Conservation (phyloP, 768 basidiomycete genomes). For the Kwoniella europaea region DNA sequence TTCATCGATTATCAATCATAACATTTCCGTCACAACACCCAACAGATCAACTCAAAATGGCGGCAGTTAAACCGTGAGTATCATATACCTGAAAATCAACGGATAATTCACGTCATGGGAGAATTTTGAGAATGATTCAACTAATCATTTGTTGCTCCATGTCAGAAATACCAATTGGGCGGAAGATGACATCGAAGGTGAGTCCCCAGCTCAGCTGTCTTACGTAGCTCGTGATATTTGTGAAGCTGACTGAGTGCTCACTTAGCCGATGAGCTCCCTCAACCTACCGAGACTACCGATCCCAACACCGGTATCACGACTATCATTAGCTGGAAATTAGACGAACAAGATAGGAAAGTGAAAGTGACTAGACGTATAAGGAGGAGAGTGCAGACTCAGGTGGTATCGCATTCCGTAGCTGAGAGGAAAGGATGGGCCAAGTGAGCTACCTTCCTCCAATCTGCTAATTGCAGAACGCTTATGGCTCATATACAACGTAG, state of each 20-base stretch:
- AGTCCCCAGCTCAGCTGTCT: background rate
- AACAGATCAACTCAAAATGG: slow-evolving; percentile 23
- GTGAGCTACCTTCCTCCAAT: slow-evolving; percentile 28
- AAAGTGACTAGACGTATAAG: slow-evolving; percentile 90
- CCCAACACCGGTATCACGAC: slow-evolving; percentile 80
- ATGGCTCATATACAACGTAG: slow-evolving; percentile 53
- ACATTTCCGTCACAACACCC: background rate
- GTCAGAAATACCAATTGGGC: slow-evolving; percentile 47
- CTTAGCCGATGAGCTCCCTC: slow-evolving; percentile 50
- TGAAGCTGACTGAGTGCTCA: background rate
- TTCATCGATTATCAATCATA: background rate
- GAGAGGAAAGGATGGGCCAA: slow-evolving; percentile 89
- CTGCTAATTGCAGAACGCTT: too few relatives aligned
- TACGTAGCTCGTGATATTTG: background rate
- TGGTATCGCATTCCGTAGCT: slow-evolving; percentile 92
- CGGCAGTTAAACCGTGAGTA: slow-evolving; percentile 30
- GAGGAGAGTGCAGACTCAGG: slow-evolving; percentile 82
- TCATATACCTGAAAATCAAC: background rate
- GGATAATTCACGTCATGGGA: background rate
- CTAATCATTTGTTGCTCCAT: background rate
- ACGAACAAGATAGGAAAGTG: slow-evolving; percentile 93
- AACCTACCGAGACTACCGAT: slow-evolving; percentile 70
- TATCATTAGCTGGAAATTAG: slow-evolving; percentile 78
- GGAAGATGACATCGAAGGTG: slow-evolving; percentile 43
- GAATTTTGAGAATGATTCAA: too few relatives aligned